Conservation (phyloP, 148 eudicot genomes). For the Chenopodium album region DNA sequence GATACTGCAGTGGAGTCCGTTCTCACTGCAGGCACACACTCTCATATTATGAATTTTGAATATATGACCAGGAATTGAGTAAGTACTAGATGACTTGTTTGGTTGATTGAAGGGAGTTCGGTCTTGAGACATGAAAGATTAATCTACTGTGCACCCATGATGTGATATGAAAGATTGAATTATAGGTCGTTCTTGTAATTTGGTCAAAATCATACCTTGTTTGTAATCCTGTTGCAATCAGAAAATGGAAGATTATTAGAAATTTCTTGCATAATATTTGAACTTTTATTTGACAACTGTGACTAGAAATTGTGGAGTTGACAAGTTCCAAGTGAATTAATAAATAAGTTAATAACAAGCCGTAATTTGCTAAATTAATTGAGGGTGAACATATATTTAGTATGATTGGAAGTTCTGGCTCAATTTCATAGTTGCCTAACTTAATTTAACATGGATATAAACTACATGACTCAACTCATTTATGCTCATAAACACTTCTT, state of each 20-base stretch:
- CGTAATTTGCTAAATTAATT: too few species aligned
- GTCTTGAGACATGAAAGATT: constrained; percentile 4
- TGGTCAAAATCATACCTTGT: neutral
- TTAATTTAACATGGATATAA: too few species aligned
- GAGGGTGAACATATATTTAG: too few species aligned
- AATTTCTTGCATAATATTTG: neutral
- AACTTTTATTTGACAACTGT: too few species aligned
- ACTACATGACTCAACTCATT: too few species aligned
- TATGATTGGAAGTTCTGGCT: too few species aligned
- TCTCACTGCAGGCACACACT: neutral
- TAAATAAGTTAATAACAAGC: too few species aligned
- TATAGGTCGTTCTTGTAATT: constrained; percentile 17
- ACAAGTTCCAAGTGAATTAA: too few species aligned
- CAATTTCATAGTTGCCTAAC: too few species aligned
- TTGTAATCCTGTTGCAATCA: constrained; percentile 5
- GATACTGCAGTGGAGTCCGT: constrained; percentile 9
- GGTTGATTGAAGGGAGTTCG: neutral
- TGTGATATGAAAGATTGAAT: neutral
- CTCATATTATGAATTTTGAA: constrained; percentile 2
- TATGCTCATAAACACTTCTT: too few species aligned
- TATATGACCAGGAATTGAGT: neutral
- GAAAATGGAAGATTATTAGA: neutral
- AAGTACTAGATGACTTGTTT: constrained; percentile 1
- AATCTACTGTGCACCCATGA: constrained; percentile 10
- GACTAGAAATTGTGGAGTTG: too few species aligned